Evolutionary conservation across 2,329 filamentous ascomycete species (phyloP), one percentile per base, ranked within the genome.

Genomic region (Lachnellula subtilissima): DNA sequence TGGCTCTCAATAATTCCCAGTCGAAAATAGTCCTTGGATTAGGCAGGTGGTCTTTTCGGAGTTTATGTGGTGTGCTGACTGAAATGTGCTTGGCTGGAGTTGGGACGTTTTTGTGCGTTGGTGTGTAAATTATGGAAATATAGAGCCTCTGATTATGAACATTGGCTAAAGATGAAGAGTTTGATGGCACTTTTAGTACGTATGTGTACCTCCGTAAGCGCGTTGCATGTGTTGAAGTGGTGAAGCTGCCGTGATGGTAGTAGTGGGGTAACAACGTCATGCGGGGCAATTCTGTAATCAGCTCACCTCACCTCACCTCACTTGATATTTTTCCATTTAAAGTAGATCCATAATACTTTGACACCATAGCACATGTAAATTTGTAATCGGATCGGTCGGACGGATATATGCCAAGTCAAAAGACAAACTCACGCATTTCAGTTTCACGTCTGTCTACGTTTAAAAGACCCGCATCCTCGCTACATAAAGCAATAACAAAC

Each of bases 1-100:
- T 39, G 48, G 36, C 28, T 25, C 32, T 51, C 53, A 7, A 48
- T 52, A 23, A 45, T 59, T 37, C 25, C 17, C 48, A 19, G 36
- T 37, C 48, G 52, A 55, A 57, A 52, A 48, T 35, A 35, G 23
- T 15, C 25, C 42, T 39, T 55, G 39, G 14, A 40, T n/a, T 17
- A 48, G 55, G 17, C 45, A 48, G 42, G 50, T 52, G 37, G 40
- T 53, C 52, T 42, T 39, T 53, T 32, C 37, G 54, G 58, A 56
- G 59, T 61, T 62, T 50, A 52, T 50, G 52, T 55, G 59, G 58
- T 40, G 53, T 39, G 28, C 37, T 50, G 22, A 17, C 48, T n/a
- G 35, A 25, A 32, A 19, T 32, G 36, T 15, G 28, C 28, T 25
- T 45, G 42, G 42, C n/a, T 23, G 42, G 17, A 11, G 42, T n/a